Evolutionary conservation across 139 green algal species (phyloP), one percentile per base, ranked within the genome.

Genomic region (Chlamydomonas incerta): DNA sequence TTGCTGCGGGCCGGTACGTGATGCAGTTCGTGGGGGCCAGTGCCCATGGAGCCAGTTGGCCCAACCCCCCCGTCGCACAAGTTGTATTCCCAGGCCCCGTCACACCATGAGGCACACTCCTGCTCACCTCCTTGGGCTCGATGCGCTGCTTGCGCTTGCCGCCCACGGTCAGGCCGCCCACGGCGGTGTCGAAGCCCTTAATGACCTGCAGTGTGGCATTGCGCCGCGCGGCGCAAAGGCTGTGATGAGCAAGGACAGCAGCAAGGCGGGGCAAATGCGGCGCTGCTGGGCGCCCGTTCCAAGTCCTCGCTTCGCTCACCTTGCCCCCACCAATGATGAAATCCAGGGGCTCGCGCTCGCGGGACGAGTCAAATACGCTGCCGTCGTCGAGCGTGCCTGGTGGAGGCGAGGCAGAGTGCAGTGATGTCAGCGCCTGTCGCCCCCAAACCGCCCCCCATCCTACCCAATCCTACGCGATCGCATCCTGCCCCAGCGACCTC

Each of bases 141-240:
- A 96, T 83, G 26, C 83, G 67, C n/a, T 81, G 65, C 86, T 90
- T 93, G 35, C 91, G 85, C 5, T 35, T 90, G 65, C 92, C 91
- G 9, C 94, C 94, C 24, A 93, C 86, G 0, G 60, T 82, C 41
- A 97, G 82, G 4, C 95, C 95, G 2, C 87, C 93, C 18, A 95
- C 93, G 8, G 89, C 89, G 28, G 85, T 83, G 70, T 97, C 91
- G 82, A 97, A 96, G 71, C 95, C 95, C 34, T 81, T 86, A 50
- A 97, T 95, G 21, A 96, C 91, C 74, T 94, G 77, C 2, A 37
- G 6, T 57, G n/a, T n/a, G n/a, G n/a, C n/a, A n/a, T n/a, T n/a
- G n/a, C n/a, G n/a, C n/a, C n/a, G n/a, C n/a, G n/a, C n/a, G n/a
- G n/a, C n/a, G n/a, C n/a, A n/a, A n/a, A n/a, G n/a, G n/a, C n/a